phyloP scores from a whole-genome alignment of 1,284 basidiomycete genomes.

The Marasmius sp. region DNA sequence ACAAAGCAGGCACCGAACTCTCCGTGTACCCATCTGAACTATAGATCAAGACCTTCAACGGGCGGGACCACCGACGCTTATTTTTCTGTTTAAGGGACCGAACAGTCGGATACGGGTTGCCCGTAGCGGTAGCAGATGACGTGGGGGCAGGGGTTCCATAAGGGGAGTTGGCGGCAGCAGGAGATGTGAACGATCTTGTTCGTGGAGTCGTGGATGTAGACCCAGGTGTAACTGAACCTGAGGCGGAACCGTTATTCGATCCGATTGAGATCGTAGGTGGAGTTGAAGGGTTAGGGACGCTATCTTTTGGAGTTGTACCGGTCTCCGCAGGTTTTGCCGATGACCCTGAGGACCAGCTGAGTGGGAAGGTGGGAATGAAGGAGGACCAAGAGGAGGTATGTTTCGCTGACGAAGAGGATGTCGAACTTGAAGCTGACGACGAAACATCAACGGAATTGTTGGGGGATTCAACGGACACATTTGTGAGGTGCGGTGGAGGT shows the following conservation, averaged over 20 bases:
- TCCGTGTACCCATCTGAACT: conserved; percentile 90
- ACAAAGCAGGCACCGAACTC: conserved; percentile 84
- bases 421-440: too few species aligned
- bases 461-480: background rate
- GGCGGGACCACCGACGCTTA: conserved; percentile 39
- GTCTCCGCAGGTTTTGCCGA: conserved; percentile 31
- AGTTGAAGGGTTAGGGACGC: conserved; percentile 23
- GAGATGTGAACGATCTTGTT: conserved; percentile 13
- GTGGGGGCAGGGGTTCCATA: conserved; percentile 5
- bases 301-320: background rate
- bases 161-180: conserved; percentile 19
- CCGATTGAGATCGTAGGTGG: conserved; percentile 21
- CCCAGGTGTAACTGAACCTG: background rate
- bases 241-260: conserved; percentile 12
- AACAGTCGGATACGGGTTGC: conserved; percentile 13
- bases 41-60: conserved; percentile 71
- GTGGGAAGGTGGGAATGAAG: conserved; percentile 14
- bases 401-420: background rate
- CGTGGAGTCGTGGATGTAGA: conserved; percentile 9
- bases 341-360: conserved; percentile 38
- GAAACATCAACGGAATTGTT: background rate
- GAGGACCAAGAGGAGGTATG: conserved; percentile 2
- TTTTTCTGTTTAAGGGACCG: conserved; percentile 15
- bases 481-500: background rate
- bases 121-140: conserved; percentile 16